Conservation (phyloP, 495 filamentous ascomycete species). For the Neurospora sp. region DNA sequence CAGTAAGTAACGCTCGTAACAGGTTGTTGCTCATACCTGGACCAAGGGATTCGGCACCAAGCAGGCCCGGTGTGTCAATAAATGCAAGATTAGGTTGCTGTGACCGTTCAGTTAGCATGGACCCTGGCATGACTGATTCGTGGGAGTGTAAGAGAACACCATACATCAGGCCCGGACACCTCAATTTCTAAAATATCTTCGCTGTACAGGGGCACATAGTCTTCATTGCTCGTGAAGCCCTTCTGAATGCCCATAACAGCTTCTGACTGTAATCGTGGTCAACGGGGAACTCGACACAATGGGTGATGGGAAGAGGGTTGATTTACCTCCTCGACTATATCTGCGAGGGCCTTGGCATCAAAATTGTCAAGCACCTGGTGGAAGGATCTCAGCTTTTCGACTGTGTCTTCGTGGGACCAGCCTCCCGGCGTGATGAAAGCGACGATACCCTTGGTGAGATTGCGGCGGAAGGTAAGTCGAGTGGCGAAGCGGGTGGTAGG, state of each 20-base stretch:
- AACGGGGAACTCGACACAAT: not conserved
- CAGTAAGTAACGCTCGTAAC: not conserved
- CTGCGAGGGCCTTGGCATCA: constrained; percentile 9
- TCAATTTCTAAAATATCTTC: constrained; percentile 47
- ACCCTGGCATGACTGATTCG: not conserved
- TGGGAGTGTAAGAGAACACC: not conserved
- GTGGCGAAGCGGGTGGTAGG: no score
- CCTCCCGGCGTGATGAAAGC: no score
- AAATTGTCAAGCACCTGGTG: constrained; percentile 6
- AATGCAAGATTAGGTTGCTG: not conserved
- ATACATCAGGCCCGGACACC: constrained; percentile 38
- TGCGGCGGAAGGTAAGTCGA: no score
- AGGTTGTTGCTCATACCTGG: not conserved
- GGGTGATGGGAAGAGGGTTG: not conserved
- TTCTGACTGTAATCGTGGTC: constrained; percentile 18
- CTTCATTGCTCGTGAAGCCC: constrained; percentile 8
- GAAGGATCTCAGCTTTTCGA: not conserved
- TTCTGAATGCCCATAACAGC: constrained; percentile 31
- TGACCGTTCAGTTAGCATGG: not conserved
- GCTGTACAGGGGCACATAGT: constrained; percentile 31
- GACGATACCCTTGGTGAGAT: no score
- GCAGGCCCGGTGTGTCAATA: not conserved
- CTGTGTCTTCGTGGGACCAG: no score
- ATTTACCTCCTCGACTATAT: constrained; percentile 10
- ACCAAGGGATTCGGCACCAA: not conserved